phyloP scores from a whole-genome alignment of 495 filamentous ascomycete genomes.

The Clavariopsis aquatica region DNA sequence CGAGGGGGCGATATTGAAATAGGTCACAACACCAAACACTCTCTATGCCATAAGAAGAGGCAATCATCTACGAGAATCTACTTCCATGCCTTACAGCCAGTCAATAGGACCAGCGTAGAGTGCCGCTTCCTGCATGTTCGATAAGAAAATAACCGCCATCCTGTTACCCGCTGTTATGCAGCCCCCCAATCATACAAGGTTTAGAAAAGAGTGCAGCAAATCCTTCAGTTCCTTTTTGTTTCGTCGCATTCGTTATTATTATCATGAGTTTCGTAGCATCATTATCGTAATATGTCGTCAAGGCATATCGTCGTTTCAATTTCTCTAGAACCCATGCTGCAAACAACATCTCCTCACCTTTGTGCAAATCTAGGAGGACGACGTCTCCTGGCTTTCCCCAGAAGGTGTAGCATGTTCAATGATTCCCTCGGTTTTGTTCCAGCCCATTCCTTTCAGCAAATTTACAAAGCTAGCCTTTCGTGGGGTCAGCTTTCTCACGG shows the following conservation, averaged over 20 bases:
- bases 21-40: too few species aligned
- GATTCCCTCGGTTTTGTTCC: conserved; percentile 14
- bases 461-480: conserved; percentile 33
- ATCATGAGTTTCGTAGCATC: too few species aligned
- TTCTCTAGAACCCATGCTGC: neutral
- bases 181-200: too few species aligned
- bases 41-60: too few species aligned
- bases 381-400: neutral
- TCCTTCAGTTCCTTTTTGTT: neutral
- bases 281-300: neutral
- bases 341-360: neutral
- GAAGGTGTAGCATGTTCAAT: neutral
- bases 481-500: conserved; percentile 30
- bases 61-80: too few species aligned
- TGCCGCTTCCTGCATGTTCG: too few species aligned
- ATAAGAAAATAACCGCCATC: too few species aligned
- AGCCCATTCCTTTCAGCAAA: conserved; percentile 30
- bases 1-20: too few species aligned
- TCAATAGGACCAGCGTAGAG: too few species aligned
- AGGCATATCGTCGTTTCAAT: conserved; percentile 4
- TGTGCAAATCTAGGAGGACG: neutral
- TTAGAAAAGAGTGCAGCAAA: too few species aligned
- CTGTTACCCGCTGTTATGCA: too few species aligned
- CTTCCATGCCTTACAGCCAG: too few species aligned
- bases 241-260: neutral